phyloP scores from a whole-genome alignment of 371 early-diverging fungal species.

The Phascolomyces articulosus region DNA sequence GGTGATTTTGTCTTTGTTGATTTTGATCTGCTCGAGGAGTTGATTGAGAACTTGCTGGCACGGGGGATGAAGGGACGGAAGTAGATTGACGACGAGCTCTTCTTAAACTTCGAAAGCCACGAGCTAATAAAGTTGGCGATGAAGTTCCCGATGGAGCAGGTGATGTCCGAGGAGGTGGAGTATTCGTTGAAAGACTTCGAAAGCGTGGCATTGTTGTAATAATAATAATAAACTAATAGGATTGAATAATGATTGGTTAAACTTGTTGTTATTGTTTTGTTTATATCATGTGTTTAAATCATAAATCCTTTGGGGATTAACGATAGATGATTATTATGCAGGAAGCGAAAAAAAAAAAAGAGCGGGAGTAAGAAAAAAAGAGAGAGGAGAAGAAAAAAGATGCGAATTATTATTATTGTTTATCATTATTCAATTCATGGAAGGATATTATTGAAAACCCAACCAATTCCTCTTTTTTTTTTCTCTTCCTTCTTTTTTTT shows the following conservation, averaged over 20 bases:
- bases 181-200: constrained; percentile 34
- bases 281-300: constrained; percentile 3
- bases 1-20: constrained; percentile 1
- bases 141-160: constrained; percentile 8
- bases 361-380: constrained; percentile 1
- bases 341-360: background rate
- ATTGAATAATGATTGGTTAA: too few relatives aligned
- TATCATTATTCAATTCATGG: background rate
- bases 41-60: background rate
- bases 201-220: constrained; percentile 43
- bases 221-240: too few relatives aligned
- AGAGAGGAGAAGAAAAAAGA: constrained; percentile 3
- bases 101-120: constrained; percentile 41
- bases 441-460: constrained; percentile 3
- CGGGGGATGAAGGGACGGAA: constrained; percentile 20
- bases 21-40: background rate
- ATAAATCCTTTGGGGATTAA: too few relatives aligned
- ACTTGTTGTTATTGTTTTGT: too few relatives aligned
- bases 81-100: constrained; percentile 29
- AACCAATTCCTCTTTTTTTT: constrained; percentile 4
- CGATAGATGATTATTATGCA: too few relatives aligned
- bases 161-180: constrained; percentile 14
- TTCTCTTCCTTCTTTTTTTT: background rate
- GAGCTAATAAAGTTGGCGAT: constrained; percentile 32
- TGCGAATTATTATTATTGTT: too few relatives aligned